Percentiles rank a stretch among this genome's conserved stretches.
Conservation (phyloP, 768 basidiomycete species). For the Holtermannia corniformis region DNA sequence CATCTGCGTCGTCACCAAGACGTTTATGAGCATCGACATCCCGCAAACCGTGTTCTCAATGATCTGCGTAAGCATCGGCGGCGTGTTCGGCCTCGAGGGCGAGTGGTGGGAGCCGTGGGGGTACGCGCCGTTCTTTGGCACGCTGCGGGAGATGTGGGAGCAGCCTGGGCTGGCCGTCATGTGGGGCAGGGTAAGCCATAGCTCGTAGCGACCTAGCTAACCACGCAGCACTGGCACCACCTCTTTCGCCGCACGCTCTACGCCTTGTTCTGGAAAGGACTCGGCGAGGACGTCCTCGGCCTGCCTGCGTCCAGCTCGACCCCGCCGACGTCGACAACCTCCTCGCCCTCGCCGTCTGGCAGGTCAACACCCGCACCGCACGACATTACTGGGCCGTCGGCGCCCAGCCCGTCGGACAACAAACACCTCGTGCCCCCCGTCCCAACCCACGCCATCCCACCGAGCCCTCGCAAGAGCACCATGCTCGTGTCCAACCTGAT, state of each 20-base stretch:
- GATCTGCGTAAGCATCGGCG: slow-evolving; percentile 14
- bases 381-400: not conserved
- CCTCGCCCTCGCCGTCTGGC: not conserved
- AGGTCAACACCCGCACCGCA: not conserved
- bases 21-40: slow-evolving; percentile 8
- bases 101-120: slow-evolving; percentile 30
- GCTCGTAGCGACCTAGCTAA: slow-evolving; percentile 2
- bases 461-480: not conserved
- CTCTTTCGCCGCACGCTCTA: slow-evolving; percentile 23
- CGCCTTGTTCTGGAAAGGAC: slow-evolving; percentile 23
- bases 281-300: slow-evolving; percentile 28
- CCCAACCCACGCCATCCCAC: slow-evolving; percentile 10
- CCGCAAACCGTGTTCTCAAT: not conserved
- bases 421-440: not conserved
- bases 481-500: slow-evolving; percentile 17
- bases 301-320: slow-evolving; percentile 22
- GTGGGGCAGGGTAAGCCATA: slow-evolving; percentile 30
- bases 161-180: slow-evolving; percentile 25
- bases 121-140: slow-evolving; percentile 28
- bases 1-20: slow-evolving; percentile 10
- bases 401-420: not conserved
- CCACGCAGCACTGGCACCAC: slow-evolving; percentile 26
- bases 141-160: slow-evolving; percentile 18
- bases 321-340: slow-evolving; percentile 6
- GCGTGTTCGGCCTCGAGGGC: slow-evolving; percentile 20